Evolutionary conservation across 2,329 filamentous ascomycete genomes (phyloP).

Genomic region (Exophiala bonariae): DNA sequence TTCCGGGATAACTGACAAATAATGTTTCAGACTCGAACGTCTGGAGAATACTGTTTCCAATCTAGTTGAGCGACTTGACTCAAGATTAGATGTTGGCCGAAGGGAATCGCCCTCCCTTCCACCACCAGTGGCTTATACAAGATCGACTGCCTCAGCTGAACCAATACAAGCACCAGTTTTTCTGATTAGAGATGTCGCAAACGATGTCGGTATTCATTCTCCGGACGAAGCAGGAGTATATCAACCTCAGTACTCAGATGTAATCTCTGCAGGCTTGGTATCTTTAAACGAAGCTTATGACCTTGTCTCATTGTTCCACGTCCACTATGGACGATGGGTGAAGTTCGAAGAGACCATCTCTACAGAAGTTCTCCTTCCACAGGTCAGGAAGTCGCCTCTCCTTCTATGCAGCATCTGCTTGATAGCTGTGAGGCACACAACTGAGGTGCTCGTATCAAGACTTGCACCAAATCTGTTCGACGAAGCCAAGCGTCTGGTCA

Average conservation of each 20-base stretch:
- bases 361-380: constrained; percentile 31
- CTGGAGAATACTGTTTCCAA: too few species aligned
- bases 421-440: constrained; percentile 44
- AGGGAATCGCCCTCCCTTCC: too few species aligned
- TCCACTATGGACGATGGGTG: constrained; percentile 47
- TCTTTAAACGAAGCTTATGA: not conserved
- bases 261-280: constrained; percentile 31
- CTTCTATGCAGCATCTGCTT: constrained; percentile 42
- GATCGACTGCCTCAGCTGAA: too few species aligned
- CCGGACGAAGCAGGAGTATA: constrained; percentile 5
- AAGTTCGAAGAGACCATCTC: constrained; percentile 34
- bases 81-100: too few species aligned
- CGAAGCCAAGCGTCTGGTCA: constrained; percentile 34
- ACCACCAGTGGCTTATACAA: too few species aligned
- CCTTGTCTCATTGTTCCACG: constrained; percentile 32
- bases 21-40: too few species aligned
- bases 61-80: too few species aligned
- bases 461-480: constrained; percentile 41
- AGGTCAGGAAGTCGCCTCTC: constrained; percentile 38
- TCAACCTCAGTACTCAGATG: constrained; percentile 22
- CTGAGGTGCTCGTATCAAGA: constrained; percentile 37
- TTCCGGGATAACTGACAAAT: too few species aligned
- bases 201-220: constrained; percentile 29
- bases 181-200: constrained; percentile 33
- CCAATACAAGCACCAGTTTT: constrained; percentile 38